Conservation (phyloP, 805 yeast species). For the Zygoascus bituminiphila region DNA sequence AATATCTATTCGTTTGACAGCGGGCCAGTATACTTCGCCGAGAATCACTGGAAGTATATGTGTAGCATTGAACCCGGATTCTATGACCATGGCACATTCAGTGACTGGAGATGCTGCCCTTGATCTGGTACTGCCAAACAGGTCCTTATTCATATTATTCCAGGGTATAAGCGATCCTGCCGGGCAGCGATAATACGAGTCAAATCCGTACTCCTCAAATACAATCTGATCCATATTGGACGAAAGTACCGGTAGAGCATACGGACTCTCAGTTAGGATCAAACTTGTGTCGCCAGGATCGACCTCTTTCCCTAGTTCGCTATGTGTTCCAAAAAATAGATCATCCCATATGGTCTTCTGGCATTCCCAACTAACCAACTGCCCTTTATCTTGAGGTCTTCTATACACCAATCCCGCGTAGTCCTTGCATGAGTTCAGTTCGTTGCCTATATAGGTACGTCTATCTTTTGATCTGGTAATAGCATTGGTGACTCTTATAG, state of each 20-base stretch:
- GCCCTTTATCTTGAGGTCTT: slow-evolving; percentile 85
- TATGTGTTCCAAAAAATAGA: slow-evolving; percentile 43
- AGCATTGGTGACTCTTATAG: slow-evolving; percentile 52
- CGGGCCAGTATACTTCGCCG: slow-evolving; percentile 69
- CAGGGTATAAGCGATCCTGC: slow-evolving; percentile 46
- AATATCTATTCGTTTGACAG: slow-evolving; percentile 67
- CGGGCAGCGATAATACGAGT: slow-evolving; percentile 57
- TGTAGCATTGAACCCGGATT: slow-evolving; percentile 81
- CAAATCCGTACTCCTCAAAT: slow-evolving; percentile 88
- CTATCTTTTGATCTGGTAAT: slow-evolving; percentile 71
- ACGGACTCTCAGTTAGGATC: slow-evolving; percentile 71
- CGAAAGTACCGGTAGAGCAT: slow-evolving; percentile 72
- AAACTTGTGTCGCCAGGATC: slow-evolving; percentile 47
- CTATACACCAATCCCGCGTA: slow-evolving; percentile 64
- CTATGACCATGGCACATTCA: slow-evolving; percentile 75
- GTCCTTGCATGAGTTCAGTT: slow-evolving; percentile 54
- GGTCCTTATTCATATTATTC: slow-evolving; percentile 31
- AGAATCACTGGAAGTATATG: slow-evolving; percentile 79
- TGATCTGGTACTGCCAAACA: slow-evolving; percentile 21
- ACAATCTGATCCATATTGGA: slow-evolving; percentile 83
- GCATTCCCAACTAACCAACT: slow-evolving; percentile 82
- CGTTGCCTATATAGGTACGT: slow-evolving; percentile 63
- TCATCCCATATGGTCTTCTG: slow-evolving; percentile 90
- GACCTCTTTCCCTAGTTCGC: slow-evolving; percentile 17
- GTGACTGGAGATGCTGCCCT: slow-evolving; percentile 15